Percentiles rank a stretch among this genome's conserved stretches.
phyloP scores from a whole-genome alignment of 2,329 filamentous ascomycete genomes.

The Aspergillus sp. region DNA sequence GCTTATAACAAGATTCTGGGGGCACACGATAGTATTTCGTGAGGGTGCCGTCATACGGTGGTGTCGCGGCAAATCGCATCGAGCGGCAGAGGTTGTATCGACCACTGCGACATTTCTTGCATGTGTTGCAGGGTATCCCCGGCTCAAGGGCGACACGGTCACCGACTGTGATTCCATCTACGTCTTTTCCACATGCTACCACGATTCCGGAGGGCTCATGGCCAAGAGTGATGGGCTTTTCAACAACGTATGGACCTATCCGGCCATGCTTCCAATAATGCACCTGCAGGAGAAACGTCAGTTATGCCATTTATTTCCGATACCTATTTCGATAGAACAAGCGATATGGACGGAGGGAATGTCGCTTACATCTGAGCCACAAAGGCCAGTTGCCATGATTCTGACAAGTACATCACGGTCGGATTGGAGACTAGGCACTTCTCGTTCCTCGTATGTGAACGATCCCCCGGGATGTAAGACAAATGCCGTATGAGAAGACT shows the following conservation, averaged over 20 bases:
- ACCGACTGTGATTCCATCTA: constrained; percentile 52
- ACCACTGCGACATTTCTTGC: constrained; percentile 67
- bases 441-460: constrained; percentile 17
- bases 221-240: constrained; percentile 45
- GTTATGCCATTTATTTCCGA: not conserved
- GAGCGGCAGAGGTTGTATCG: constrained; percentile 80
- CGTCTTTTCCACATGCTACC: constrained; percentile 50
- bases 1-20: constrained; percentile 82
- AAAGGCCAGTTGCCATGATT: constrained; percentile 78
- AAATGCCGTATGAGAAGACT: constrained; percentile 4
- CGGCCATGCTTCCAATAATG: constrained; percentile 38
- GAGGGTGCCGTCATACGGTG: constrained; percentile 79
- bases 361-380: constrained; percentile 66
- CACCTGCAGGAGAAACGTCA: constrained; percentile 14
- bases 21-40: constrained; percentile 76
- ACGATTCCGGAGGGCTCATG: constrained; percentile 67
- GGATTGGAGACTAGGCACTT: constrained; percentile 13
- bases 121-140: constrained; percentile 65
- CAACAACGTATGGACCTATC: constrained; percentile 32
- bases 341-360: not conserved
- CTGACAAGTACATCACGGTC: constrained; percentile 68
- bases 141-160: constrained; percentile 73
- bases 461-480: constrained; percentile 15
- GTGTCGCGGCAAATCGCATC: constrained; percentile 86
- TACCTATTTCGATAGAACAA: not conserved